phyloP scores from a whole-genome alignment of 2,329 filamentous ascomycete species.

The Davidsoniella virescens region DNA sequence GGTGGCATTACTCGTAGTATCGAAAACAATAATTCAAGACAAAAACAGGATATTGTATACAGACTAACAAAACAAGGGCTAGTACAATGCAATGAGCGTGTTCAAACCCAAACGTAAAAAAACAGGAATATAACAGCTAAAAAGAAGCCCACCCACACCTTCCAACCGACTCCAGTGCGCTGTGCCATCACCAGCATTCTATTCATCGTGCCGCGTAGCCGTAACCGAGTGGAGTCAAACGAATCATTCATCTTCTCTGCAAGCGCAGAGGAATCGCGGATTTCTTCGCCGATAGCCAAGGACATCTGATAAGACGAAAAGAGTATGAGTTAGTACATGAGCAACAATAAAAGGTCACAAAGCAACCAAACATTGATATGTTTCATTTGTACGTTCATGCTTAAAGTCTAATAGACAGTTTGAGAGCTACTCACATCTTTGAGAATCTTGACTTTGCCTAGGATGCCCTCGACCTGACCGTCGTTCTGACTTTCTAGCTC shows the following conservation, averaged over 20 bases:
- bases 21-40: background rate
- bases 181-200: conserved; percentile 94
- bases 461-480: conserved; percentile 72
- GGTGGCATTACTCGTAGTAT: background rate
- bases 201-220: conserved; percentile 85
- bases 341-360: background rate
- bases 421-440: conserved; percentile 53
- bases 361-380: no score
- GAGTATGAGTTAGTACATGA: no score
- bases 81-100: no score
- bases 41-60: background rate
- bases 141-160: conserved; percentile 83
- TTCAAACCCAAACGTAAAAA: conserved; percentile 73
- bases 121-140: conserved; percentile 68
- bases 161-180: conserved; percentile 88
- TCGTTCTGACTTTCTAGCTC: conserved; percentile 96
- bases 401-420: background rate
- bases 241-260: conserved; percentile 92
- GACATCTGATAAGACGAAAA: conserved; percentile 47
- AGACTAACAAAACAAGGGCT: background rate
- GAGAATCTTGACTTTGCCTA: conserved; percentile 73
- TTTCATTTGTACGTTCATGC: background rate
- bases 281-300: conserved; percentile 84
- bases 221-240: conserved; percentile 71
- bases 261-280: conserved; percentile 72